These are phyloP conservation scores for Didymella arachidicola DNA, from an alignment of 2,329 filamentous ascomycete species.

Conservation along the genomic window DNA sequence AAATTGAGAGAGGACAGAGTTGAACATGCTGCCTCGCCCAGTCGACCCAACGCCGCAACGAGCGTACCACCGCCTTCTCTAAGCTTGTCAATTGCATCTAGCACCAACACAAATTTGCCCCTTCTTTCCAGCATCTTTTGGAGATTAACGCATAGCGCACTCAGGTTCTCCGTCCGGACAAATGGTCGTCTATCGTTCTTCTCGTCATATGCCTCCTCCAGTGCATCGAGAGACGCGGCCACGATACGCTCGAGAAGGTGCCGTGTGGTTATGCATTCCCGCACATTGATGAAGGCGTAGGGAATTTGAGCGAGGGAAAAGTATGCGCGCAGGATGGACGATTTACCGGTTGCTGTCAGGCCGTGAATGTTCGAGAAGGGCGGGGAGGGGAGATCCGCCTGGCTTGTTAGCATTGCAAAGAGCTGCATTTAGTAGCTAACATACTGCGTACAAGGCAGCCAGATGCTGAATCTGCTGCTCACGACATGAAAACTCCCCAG, in stretches of 20 bases:
- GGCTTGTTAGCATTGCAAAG: constrained; percentile 29
- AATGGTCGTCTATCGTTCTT: constrained; percentile 55
- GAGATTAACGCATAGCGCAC: constrained; percentile 77
- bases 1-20: background rate
- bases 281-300: constrained; percentile 71
- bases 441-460: constrained; percentile 55
- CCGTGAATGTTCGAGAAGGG: constrained; percentile 82
- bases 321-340: constrained; percentile 69
- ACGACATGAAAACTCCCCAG: constrained; percentile 52
- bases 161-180: constrained; percentile 79
- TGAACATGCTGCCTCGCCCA: constrained; percentile 76
- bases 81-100: constrained; percentile 88
- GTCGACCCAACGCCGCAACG: constrained; percentile 78
- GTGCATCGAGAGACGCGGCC: constrained; percentile 56
- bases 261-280: constrained; percentile 79
- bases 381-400: constrained; percentile 73
- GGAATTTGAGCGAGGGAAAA: constrained; percentile 61
- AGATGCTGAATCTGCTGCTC: constrained; percentile 59
- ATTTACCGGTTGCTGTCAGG: constrained; percentile 87
- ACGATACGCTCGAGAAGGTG: constrained; percentile 79
- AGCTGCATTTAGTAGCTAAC: background rate
- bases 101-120: constrained; percentile 78
- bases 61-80: constrained; percentile 80
- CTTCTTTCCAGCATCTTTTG: constrained; percentile 65
- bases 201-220: constrained; percentile 52